These are phyloP conservation scores for Cryptosporidium baileyi DNA, from an alignment of 169 alveolate genomes.

Conservation along the genomic window DNA sequence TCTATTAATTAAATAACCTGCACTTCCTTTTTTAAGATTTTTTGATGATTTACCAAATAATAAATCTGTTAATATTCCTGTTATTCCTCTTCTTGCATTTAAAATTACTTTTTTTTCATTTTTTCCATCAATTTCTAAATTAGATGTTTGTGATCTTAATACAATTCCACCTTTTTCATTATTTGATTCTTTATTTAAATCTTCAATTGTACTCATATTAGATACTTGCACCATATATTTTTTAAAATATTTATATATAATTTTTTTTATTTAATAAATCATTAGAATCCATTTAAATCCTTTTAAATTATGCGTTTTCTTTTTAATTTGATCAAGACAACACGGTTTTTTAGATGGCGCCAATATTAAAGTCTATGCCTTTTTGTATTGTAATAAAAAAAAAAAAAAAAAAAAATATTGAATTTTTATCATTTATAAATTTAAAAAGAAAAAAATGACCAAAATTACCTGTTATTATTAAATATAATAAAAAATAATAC, in stretches of 20 bases:
- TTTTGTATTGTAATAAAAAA: background rate
- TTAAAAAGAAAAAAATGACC: no score
- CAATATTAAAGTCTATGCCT: constrained; percentile 32
- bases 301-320: constrained; percentile 25
- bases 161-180: background rate
- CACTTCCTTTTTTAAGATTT: constrained; percentile 25
- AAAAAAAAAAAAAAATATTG: background rate
- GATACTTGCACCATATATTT: constrained; percentile 7
- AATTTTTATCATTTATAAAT: no score
- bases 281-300: no score
- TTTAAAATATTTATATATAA: no score
- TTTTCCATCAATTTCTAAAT: background rate
- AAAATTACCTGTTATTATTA: background rate
- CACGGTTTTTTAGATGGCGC: constrained; percentile 71
- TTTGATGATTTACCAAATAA: background rate
- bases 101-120: background rate
- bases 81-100: constrained; percentile 41
- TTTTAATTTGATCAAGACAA: constrained; percentile 18
- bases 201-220: background rate
- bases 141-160: background rate
- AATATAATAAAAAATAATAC: background rate
- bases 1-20: constrained; percentile 13
- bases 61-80: background rate
- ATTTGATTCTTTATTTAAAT: background rate
- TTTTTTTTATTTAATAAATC: no score